A percentile compares a stretch with the other conserved stretches of the same genome.
Evolutionary conservation across 495 filamentous ascomycete genomes (phyloP).

Genomic region (Amniculicola lignicola): DNA sequence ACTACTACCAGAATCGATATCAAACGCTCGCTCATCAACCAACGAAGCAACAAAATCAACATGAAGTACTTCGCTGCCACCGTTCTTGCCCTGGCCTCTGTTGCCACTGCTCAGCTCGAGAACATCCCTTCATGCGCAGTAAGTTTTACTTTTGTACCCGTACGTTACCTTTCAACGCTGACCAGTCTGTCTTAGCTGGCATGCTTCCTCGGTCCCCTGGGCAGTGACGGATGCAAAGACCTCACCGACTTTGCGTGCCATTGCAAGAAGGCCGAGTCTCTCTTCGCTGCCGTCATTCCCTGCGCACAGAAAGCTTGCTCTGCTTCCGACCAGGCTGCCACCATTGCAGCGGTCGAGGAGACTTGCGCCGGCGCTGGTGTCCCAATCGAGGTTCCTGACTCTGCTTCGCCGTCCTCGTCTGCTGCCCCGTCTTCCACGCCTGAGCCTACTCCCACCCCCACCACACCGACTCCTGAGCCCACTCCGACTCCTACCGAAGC

Average conservation of each 20-base stretch:
- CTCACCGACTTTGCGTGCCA: slow-evolving; percentile 53
- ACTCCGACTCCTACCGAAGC: not conserved
- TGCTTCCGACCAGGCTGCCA: slow-evolving; percentile 43
- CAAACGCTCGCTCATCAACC: slow-evolving; percentile 17
- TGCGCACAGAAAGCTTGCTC: slow-evolving; percentile 48
- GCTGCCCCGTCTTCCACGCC: not conserved
- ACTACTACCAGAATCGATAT: not conserved
- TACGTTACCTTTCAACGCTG: too few species aligned
- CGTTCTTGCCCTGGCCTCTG: slow-evolving; percentile 39
- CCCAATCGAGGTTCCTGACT: slow-evolving; percentile 14
- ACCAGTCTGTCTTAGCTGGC: slow-evolving; percentile 38
- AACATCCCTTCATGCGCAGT: slow-evolving; percentile 50
- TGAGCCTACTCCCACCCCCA: not conserved
- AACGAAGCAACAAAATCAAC: slow-evolving; percentile 26
- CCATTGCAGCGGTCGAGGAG: slow-evolving; percentile 22
- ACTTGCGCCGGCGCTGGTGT: slow-evolving; percentile 25
- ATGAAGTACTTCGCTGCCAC: slow-evolving; percentile 47
- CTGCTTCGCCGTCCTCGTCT: not conserved
- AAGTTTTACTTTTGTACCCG: slow-evolving; percentile 28
- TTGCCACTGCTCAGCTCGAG: slow-evolving; percentile 45
- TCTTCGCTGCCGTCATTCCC: slow-evolving; percentile 45
- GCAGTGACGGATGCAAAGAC: slow-evolving; percentile 45
- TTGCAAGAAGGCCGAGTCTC: slow-evolving; percentile 45
- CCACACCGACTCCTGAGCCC: not conserved
- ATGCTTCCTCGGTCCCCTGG: slow-evolving; percentile 47